These are phyloP conservation scores for Zangia roseola DNA, from an alignment of 768 basidiomycete genomes.

Conservation along the genomic window DNA sequence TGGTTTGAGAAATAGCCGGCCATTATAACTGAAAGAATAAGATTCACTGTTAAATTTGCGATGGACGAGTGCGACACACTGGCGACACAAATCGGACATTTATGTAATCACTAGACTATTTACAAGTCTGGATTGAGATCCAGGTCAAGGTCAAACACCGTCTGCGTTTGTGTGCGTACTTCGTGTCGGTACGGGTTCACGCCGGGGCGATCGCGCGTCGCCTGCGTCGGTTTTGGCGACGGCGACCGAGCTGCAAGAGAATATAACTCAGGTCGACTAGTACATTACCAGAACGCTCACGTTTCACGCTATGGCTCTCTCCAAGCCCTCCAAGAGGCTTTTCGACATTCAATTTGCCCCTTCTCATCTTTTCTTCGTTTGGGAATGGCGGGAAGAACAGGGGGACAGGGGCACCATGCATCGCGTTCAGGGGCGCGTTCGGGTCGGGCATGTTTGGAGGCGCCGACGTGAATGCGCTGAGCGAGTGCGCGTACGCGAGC, in stretches of 20 bases:
- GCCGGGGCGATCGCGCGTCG: slow-evolving; percentile 48
- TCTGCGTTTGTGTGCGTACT: slow-evolving; percentile 55
- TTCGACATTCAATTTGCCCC: slow-evolving; percentile 76
- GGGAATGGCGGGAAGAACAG: slow-evolving; percentile 90
- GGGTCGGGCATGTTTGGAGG: slow-evolving; percentile 86
- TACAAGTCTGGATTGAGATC: slow-evolving; percentile 83
- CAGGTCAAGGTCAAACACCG: slow-evolving; percentile 76
- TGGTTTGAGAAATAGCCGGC: slow-evolving; percentile 84
- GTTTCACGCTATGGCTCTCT: slow-evolving; percentile 79
- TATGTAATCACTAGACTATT: slow-evolving; percentile 25
- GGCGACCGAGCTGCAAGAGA: slow-evolving; percentile 53
- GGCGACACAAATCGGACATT: neutral
- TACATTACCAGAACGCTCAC: slow-evolving; percentile 39
- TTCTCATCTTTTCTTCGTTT: slow-evolving; percentile 89
- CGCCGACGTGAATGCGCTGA: slow-evolving; percentile 84
- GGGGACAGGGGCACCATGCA: slow-evolving; percentile 70
- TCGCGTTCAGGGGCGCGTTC: slow-evolving; percentile 39
- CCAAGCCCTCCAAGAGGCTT: slow-evolving; percentile 75
- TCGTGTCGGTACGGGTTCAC: slow-evolving; percentile 74
- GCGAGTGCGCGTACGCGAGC: slow-evolving; percentile 79
- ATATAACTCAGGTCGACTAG: slow-evolving; percentile 4
- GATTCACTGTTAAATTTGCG: neutral
- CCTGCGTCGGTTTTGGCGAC: slow-evolving; percentile 52
- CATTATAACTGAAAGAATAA: slow-evolving; percentile 42
- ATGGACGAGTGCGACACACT: slow-evolving; percentile 12